A percentile compares a stretch with the other conserved stretches of the same genome.
These are phyloP conservation scores for Mycena rebaudengoi DNA, from an alignment of 768 basidiomycete genomes.

Conservation along the genomic window DNA sequence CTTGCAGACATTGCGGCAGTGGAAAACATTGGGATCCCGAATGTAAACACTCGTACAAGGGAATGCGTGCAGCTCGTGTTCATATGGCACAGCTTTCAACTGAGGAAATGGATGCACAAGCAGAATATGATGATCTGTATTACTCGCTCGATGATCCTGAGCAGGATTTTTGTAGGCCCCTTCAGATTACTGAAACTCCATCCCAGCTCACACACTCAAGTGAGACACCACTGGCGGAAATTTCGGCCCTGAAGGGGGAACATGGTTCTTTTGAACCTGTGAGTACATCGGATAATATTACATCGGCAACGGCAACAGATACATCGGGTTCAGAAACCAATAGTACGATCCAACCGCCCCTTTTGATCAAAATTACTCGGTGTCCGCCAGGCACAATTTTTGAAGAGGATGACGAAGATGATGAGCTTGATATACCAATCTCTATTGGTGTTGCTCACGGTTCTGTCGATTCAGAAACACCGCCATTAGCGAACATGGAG, in stretches of 20 bases:
- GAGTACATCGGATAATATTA: neutral
- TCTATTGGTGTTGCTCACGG: too few relatives aligned
- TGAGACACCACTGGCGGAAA: neutral
- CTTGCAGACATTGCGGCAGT: neutral
- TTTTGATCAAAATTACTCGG: too few relatives aligned
- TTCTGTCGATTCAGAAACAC: too few relatives aligned
- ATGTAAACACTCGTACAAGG: neutral
- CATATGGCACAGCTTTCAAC: neutral
- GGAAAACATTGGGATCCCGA: too few relatives aligned
- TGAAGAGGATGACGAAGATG: too few relatives aligned
- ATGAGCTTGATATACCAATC: too few relatives aligned
- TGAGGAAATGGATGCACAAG: neutral
- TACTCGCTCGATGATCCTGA: neutral
- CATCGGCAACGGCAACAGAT: too few relatives aligned
- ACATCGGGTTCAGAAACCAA: too few relatives aligned
- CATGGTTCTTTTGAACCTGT: neutral
- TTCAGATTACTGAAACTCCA: neutral
- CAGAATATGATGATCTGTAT: neutral
- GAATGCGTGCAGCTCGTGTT: neutral
- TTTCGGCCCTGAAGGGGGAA: constrained; percentile 5
- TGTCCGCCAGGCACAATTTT: too few relatives aligned
- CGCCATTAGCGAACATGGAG: too few relatives aligned
- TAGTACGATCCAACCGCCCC: too few relatives aligned
- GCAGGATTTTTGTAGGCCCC: constrained; percentile 7
- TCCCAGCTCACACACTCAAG: neutral